Percentiles rank a stretch among this genome's conserved stretches.
These are phyloP conservation scores for Fomitopsis serialis DNA, from an alignment of 768 basidiomycete genomes.

Conservation along the genomic window DNA sequence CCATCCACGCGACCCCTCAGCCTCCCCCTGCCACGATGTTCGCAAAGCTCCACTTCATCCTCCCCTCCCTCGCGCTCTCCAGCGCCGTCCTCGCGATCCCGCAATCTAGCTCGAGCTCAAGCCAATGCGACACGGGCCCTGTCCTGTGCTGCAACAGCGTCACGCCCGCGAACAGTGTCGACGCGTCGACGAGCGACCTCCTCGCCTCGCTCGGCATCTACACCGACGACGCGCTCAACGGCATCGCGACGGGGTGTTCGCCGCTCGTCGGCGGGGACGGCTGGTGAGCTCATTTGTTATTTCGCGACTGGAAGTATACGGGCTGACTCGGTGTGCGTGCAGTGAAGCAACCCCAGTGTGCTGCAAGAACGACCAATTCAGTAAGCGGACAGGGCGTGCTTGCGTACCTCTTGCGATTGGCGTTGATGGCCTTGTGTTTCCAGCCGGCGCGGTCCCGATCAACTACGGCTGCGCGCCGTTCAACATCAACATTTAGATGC, in stretches of 20 bases:
- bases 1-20: no score
- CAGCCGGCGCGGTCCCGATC: slow-evolving; percentile 1
- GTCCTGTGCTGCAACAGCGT: slow-evolving; percentile 18
- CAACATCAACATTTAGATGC: background rate
- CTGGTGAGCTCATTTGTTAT: background rate
- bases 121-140: slow-evolving; percentile 14
- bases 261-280: slow-evolving; percentile 7
- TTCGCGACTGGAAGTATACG: background rate
- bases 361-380: slow-evolving; percentile 9
- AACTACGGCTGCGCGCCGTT: slow-evolving; percentile 9
- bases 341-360: slow-evolving; percentile 9
- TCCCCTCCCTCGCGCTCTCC: slow-evolving; percentile 5
- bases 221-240: background rate
- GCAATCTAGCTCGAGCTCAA: background rate
- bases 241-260: slow-evolving; percentile 6
- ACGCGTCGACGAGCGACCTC: background rate
- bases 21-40: slow-evolving; percentile 11
- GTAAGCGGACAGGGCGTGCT: slow-evolving; percentile 1
- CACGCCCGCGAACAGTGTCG: slow-evolving; percentile 4
- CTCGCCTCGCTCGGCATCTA: background rate
- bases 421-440: background rate
- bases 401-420: background rate
- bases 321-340: background rate
- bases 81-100: background rate
- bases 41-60: slow-evolving; percentile 6